phyloP scores from a whole-genome alignment of 176 grass and related monocot genomes.

The Carex cristatella region DNA sequence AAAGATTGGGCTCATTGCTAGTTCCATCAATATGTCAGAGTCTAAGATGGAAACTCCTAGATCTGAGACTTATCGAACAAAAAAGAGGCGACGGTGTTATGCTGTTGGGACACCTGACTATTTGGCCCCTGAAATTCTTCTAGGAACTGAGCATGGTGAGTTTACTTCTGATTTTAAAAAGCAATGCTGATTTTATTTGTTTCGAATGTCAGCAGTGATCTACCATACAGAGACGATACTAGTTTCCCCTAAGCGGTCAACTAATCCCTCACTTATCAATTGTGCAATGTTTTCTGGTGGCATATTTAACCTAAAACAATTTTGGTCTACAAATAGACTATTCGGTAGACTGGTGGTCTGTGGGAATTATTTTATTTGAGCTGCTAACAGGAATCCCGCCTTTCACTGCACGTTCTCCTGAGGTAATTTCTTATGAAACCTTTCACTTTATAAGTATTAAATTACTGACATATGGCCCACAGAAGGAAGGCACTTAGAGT shows the following conservation, averaged over 20 bases:
- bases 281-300: neutral
- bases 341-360: constrained; percentile 46
- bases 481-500: too few species aligned
- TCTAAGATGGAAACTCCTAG: neutral
- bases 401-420: constrained; percentile 33
- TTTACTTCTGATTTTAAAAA: neutral
- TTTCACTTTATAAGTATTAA: neutral
- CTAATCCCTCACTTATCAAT: neutral
- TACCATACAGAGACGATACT: neutral
- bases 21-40: constrained; percentile 24
- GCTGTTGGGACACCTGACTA: constrained; percentile 40
- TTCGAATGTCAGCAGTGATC: neutral
- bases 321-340: constrained; percentile 23
- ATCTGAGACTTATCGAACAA: neutral
- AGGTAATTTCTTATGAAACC: constrained; percentile 17
- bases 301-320: neutral
- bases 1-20: constrained; percentile 38
- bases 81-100: constrained; percentile 19
- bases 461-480: too few species aligned
- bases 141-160: constrained; percentile 36
- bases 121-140: constrained; percentile 47
- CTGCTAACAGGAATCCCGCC: constrained; percentile 37
- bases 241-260: neutral
- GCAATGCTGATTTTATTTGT: neutral
- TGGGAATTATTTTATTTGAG: constrained; percentile 39